phyloP scores from a whole-genome alignment of 1,284 basidiomycete genomes.

The Melampsora americana region DNA sequence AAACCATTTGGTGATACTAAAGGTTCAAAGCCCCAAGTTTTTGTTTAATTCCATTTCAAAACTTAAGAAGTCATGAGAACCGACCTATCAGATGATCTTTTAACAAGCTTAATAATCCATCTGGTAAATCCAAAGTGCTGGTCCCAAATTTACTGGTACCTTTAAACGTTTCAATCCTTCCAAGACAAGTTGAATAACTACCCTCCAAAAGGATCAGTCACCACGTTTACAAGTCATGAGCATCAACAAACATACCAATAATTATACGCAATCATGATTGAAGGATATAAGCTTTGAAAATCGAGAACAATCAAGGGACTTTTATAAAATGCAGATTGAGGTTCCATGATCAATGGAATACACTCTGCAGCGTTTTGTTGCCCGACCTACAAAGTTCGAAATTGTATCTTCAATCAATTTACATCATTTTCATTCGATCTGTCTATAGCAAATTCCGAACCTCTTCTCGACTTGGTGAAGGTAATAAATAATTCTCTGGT shows the following conservation, averaged over 20 bases:
- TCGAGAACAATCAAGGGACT: constrained; percentile 88
- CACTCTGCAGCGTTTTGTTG: constrained; percentile 93
- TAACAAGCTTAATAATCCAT: constrained; percentile 67
- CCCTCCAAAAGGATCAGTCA: constrained; percentile 1
- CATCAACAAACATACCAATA: constrained; percentile 72
- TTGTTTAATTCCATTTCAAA: too few species aligned
- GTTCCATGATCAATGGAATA: constrained; percentile 91
- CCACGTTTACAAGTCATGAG: not conserved
- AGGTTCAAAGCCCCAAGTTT: too few species aligned
- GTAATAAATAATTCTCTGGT: constrained; percentile 82
- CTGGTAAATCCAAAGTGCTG: constrained; percentile 68
- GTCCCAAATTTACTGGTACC: constrained; percentile 80
- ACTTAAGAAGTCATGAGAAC: constrained; percentile 47
- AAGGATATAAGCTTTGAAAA: constrained; percentile 93
- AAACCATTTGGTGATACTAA: constrained; percentile 90
- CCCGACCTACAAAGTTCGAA: constrained; percentile 66
- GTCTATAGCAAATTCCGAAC: constrained; percentile 57
- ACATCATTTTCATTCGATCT: not conserved
- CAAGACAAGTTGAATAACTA: constrained; percentile 74
- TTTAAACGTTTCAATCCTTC: constrained; percentile 76
- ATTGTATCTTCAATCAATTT: constrained; percentile 9
- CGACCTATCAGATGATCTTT: constrained; percentile 71
- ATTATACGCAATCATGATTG: constrained; percentile 97
- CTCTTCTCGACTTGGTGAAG: constrained; percentile 79
- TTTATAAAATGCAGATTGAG: constrained; percentile 84